Evolutionary conservation across 306 rosid species (phyloP), one percentile per base, ranked within the genome.

Genomic region (Vigna unguiculata): DNA sequence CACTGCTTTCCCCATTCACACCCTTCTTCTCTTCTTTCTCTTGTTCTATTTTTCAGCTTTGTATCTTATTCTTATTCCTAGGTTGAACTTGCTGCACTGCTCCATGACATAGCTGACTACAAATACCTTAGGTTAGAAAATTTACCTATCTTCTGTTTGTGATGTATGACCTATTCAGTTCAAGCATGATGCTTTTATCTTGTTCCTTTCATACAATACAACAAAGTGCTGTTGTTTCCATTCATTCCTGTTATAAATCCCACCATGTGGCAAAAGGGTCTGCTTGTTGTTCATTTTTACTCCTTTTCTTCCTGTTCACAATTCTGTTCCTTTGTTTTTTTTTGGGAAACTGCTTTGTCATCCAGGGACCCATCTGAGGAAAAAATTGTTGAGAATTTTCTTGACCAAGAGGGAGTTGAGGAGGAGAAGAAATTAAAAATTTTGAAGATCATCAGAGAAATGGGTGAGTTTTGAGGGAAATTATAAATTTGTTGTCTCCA

Each of bases 41-140:
- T n/a, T 68, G 5, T 19, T 66, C 60, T 32, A 2, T 34, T 58
- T 74, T 16, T 19, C 83, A 11, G 4, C 4, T 55, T 22, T 1
- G 9, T n/a, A 11, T 12, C 1, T 0, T 17, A 7, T 58, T 58
- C 2, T 51, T 1, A n/a, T 75, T 76, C 65, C 65, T 91, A 90
- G 97, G 86, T 93, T 13, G 97, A 94, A 80, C 91, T 94, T 80
- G 92, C 98, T 67, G 98, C 97, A 32, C 85, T 94, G 58, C 95
- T 94, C 32, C 98, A 90, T 78, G 98, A 92, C 74, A 87, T 92
- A 73, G 96, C 90, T 79, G 98, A 94, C 70, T 86, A 90, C 89
- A 94, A 94, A 73, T 94, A 94, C 79, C 57, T 88, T 75, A 93
- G 94, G 97, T 93, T 81, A 74, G 87, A 52, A 2, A 17, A n/a